Evolutionary conservation across 306 rosid genomes (phyloP).

Genomic region (Carpinus viminea): DNA sequence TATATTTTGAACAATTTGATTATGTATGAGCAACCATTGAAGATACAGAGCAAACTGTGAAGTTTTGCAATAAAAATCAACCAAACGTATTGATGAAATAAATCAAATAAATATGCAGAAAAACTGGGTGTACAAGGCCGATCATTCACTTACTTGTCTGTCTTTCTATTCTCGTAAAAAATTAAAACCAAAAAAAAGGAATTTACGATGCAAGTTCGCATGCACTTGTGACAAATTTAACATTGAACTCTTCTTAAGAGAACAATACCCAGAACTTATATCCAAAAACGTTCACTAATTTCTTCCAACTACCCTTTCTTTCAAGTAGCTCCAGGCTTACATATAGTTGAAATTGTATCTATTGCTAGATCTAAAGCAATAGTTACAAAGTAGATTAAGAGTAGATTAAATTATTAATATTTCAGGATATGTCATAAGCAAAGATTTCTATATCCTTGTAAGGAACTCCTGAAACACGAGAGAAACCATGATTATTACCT

Average conservation of each 20-base stretch:
- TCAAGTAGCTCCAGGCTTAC: slow-evolving; percentile 6
- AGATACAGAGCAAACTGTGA: no score
- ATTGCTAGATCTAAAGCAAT: slow-evolving; percentile 14
- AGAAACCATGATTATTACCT: slow-evolving; percentile 31
- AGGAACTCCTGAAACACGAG: slow-evolving; percentile 46
- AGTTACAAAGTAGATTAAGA: slow-evolving; percentile 24
- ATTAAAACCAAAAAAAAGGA: background rate
- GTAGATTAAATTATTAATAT: slow-evolving; percentile 1
- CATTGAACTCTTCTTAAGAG: no score
- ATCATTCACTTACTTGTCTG: no score
- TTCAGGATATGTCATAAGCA: slow-evolving; percentile 76
- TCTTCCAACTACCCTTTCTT: background rate
- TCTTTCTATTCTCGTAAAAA: no score
- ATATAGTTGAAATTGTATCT: background rate
- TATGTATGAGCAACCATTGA: no score
- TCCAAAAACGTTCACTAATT: slow-evolving; percentile 19
- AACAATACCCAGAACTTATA: slow-evolving; percentile 3
- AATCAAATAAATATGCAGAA: no score
- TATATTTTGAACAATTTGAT: no score
- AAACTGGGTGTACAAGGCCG: no score
- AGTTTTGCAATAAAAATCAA: no score
- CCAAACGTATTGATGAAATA: no score
- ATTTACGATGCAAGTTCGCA: no score
- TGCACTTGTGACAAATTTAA: no score
- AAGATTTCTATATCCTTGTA: slow-evolving; percentile 66